These are phyloP conservation scores for Arthroderma sp. DNA, from an alignment of 2,329 filamentous ascomycete species.

Conservation along the genomic window DNA sequence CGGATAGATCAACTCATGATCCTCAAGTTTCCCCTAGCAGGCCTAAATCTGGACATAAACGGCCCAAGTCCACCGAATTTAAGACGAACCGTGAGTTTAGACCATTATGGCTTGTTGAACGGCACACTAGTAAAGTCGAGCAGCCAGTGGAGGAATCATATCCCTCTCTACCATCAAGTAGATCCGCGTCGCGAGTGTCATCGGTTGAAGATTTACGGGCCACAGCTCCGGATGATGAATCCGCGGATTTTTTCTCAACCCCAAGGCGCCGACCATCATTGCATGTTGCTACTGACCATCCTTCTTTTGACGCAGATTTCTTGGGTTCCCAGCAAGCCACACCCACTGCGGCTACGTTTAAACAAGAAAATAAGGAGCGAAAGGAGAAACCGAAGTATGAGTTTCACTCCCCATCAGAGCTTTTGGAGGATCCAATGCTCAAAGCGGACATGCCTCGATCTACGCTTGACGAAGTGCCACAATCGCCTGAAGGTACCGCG, in stretches of 20 bases:
- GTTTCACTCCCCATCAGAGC: constrained; percentile 37
- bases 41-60: constrained; percentile 32
- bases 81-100: constrained; percentile 54
- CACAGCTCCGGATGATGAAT: neutral
- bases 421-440: constrained; percentile 26
- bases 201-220: constrained; percentile 34
- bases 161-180: constrained; percentile 42
- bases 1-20: constrained; percentile 24
- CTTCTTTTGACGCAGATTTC: constrained; percentile 34
- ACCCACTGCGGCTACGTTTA: constrained; percentile 49
- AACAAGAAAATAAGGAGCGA: constrained; percentile 21
- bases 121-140: constrained; percentile 35
- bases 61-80: constrained; percentile 42
- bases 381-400: constrained; percentile 35
- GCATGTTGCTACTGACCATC: constrained; percentile 26
- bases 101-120: constrained; percentile 72
- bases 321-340: constrained; percentile 56
- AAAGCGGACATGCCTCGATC: neutral
- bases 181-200: constrained; percentile 36
- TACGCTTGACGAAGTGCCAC: constrained; percentile 19
- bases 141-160: constrained; percentile 31
- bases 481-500: constrained; percentile 24
- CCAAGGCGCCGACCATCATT: constrained; percentile 21
- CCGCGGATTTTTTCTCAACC: neutral
- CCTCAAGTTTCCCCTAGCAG: constrained; percentile 32